Percentiles rank a stretch among this genome's conserved stretches.
Conservation (phyloP, 805 yeast species). For the Cyberlindnera americana region DNA sequence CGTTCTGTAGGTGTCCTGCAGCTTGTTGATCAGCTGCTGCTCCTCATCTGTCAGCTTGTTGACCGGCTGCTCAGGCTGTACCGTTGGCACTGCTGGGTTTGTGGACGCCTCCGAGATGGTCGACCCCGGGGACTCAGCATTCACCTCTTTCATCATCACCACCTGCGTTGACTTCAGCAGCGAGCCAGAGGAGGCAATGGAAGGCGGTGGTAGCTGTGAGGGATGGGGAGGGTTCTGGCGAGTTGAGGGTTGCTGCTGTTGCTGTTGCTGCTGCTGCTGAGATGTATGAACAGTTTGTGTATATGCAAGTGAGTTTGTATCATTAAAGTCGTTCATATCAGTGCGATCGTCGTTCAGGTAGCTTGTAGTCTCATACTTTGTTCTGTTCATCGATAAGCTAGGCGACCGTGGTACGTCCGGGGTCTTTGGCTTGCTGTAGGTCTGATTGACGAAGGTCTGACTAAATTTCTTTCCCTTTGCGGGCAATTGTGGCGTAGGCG, state of each 20-base stretch:
- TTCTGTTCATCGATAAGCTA: conserved; percentile 14
- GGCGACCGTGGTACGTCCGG: conserved; percentile 19
- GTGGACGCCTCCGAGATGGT: conserved; percentile 17
- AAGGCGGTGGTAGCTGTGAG: conserved; percentile 10
- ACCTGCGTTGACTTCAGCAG: conserved; percentile 6
- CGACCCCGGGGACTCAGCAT: conserved; percentile 23
- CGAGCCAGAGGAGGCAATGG: neutral
- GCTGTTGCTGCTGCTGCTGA: conserved; percentile 6
- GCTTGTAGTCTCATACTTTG: conserved; percentile 18
- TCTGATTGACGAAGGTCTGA: conserved; percentile 18
- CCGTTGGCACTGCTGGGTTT: conserved; percentile 6
- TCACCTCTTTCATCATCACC: conserved; percentile 14
- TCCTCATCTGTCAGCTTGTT: conserved; percentile 46
- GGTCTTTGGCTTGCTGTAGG: conserved; percentile 13
- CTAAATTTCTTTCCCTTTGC: conserved; percentile 14
- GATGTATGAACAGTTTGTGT: conserved; percentile 14
- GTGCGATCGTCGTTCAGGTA: conserved; percentile 22
- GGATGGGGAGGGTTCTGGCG: conserved; percentile 8
- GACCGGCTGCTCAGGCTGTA: conserved; percentile 11
- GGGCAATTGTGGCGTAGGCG: conserved; percentile 8
- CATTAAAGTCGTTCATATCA: conserved; percentile 20
- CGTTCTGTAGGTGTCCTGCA: conserved; percentile 70
- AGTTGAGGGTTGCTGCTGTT: conserved; percentile 1
- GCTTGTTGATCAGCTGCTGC: conserved; percentile 61
- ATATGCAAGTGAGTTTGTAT: conserved; percentile 17